Percentiles rank a stretch among this genome's conserved stretches.
These are phyloP conservation scores for Ascochyta rabiei DNA, from an alignment of 2,329 filamentous ascomycete species.

Conservation along the genomic window DNA sequence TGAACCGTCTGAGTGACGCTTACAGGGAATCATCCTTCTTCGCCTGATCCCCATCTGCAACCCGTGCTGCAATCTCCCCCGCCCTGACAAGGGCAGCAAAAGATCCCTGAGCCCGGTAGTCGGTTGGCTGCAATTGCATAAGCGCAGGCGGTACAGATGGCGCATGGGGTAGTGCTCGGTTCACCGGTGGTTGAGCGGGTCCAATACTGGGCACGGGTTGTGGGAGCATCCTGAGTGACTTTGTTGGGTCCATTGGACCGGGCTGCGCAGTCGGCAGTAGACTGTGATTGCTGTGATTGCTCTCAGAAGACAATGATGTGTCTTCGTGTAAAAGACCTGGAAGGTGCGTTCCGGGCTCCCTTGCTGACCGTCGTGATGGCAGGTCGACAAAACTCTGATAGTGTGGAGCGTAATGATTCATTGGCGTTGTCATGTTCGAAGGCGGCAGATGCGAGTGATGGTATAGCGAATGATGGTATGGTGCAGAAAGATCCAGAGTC, in stretches of 20 bases:
- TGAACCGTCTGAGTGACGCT: neutral
- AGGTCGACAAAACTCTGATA: conserved; percentile 36
- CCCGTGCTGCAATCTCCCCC: conserved; percentile 44
- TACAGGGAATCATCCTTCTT: conserved; percentile 28
- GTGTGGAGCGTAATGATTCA: conserved; percentile 16
- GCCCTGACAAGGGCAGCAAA: conserved; percentile 47
- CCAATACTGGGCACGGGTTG: conserved; percentile 43
- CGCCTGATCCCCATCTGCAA: conserved; percentile 32
- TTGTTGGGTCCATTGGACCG: conserved; percentile 38
- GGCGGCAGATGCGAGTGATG: conserved; percentile 17
- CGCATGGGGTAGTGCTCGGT: conserved; percentile 29
- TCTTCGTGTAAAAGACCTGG: conserved; percentile 49
- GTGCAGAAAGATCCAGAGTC: conserved; percentile 25
- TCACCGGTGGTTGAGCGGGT: conserved; percentile 38
- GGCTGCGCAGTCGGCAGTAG: conserved; percentile 17
- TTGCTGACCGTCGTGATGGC: conserved; percentile 38
- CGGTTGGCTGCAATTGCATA: conserved; percentile 27
- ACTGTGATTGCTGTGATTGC: conserved; percentile 33
- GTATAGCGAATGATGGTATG: conserved; percentile 27
- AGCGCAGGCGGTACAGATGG: conserved; percentile 19
- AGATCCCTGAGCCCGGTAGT: conserved; percentile 42
- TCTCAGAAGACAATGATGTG: conserved; percentile 49
- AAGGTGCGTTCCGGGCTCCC: conserved; percentile 34
- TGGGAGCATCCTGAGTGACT: conserved; percentile 46
- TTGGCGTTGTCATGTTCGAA: conserved; percentile 4